Conservation (phyloP, 352 stramenopile species). For the Blastocystis sp. region DNA sequence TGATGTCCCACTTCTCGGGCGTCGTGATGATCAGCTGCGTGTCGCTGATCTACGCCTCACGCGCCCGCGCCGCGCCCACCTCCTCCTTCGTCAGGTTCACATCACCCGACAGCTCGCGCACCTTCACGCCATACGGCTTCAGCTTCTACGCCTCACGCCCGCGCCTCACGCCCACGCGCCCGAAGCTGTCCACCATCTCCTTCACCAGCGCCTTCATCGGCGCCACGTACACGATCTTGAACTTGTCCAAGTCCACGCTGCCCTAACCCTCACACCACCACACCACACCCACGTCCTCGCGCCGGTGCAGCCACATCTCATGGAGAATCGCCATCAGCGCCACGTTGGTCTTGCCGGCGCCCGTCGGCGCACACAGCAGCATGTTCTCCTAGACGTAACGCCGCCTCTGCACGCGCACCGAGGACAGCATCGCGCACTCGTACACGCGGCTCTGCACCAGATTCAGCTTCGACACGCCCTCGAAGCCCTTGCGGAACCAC, state of each 20-base stretch:
- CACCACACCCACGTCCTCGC: slow-evolving; percentile 86
- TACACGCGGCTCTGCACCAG: slow-evolving; percentile 95
- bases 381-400: slow-evolving; percentile 94
- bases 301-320: slow-evolving; percentile 79
- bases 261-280: slow-evolving; percentile 87
- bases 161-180: slow-evolving; percentile 97
- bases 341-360: slow-evolving; percentile 97
- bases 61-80: slow-evolving; percentile 92
- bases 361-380: slow-evolving; percentile 86
- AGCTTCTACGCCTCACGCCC: slow-evolving; percentile 91
- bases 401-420: not conserved
- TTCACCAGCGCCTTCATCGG: slow-evolving; percentile 95
- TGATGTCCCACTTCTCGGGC: slow-evolving; percentile 97
- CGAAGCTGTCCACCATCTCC: slow-evolving; percentile 97
- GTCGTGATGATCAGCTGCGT: slow-evolving; percentile 96
- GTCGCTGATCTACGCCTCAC: slow-evolving; percentile 88
- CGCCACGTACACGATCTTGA: slow-evolving; percentile 93
- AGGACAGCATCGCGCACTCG: slow-evolving; percentile 76
- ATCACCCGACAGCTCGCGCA: slow-evolving; percentile 78
- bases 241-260: slow-evolving; percentile 74
- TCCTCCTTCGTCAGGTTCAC: slow-evolving; percentile 92
- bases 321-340: slow-evolving; percentile 92
- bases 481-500: slow-evolving; percentile 76
- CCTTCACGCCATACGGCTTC: slow-evolving; percentile 76
- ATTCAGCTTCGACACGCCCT: slow-evolving; percentile 84